Evolutionary conservation across 2,329 filamentous ascomycete species (phyloP), one percentile per base, ranked within the genome.

Genomic region (Botrytis aclada): DNA sequence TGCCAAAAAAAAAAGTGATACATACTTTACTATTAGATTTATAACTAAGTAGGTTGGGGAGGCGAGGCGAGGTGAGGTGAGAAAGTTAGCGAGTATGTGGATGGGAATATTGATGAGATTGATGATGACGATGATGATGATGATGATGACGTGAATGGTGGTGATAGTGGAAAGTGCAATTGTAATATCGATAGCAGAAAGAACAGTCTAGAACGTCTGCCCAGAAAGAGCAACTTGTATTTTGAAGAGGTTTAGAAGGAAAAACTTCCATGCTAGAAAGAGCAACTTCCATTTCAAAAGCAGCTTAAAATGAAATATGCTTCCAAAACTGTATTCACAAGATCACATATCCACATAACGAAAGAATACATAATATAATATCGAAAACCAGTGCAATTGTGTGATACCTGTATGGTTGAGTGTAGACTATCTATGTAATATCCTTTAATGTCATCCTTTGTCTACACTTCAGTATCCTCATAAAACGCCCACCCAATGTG

Each of bases 401-500:
- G 51, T 20, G 16, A 39, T 67, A 54, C 34, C 47, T 41, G 47
- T 41, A 32, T 37, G 39, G 39, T 22, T 29, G 47, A 67, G 8
- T 25, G 65, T 14, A 41, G 65, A 56, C 65, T 34, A 56, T 56
- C 25, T 56, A 56, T 56, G n/a, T 32, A 41, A 41, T 67, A 67
- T 67, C 65, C 65, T 67, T 41, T 18, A 66, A 25, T 41, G 65
- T 41, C n/a, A 56, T 56, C 18, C 39, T 22, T 1, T 16, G 65
- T 56, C 65, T 56, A 56, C 65, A 32, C 65, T 32, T 67, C 6
- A 67, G 65, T 56, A 41, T 54, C 25, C 39, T 20, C 65, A 20
- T 32, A 56, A 25, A 67, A 67, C 65, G 65, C 65, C 65, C 47
- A 10, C 65, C 45, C 25, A 56, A 29, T 56, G 51, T 56, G 14